Evolutionary conservation across 2,329 filamentous ascomycete species (phyloP).

Genomic region (Phyllosticta citribraziliensis): DNA sequence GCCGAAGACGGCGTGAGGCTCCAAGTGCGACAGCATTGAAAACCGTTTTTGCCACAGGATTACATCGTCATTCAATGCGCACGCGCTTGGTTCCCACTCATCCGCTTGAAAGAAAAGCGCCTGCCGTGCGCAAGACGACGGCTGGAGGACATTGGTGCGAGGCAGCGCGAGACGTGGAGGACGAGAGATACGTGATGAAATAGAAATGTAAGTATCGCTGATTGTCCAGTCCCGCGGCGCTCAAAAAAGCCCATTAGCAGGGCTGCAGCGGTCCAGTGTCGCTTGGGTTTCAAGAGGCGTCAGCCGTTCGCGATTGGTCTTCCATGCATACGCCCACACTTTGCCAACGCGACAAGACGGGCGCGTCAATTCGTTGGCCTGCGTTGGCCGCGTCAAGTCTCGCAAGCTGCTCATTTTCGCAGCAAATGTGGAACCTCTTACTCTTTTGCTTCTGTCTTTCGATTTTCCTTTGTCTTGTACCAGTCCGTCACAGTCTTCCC

Average conservation of each 20-base stretch:
- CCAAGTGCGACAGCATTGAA: not conserved
- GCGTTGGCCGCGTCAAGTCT: not conserved
- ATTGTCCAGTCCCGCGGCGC: not conserved
- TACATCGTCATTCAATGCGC: not conserved
- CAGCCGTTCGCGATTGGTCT: not conserved
- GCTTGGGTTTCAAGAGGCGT: not conserved
- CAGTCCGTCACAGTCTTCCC: not conserved
- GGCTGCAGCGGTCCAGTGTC: not conserved
- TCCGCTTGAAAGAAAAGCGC: not conserved
- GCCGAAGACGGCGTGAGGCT: not conserved
- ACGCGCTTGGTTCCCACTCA: not conserved
- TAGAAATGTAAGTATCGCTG: not conserved
- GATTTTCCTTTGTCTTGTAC: not conserved
- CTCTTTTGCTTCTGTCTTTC: not conserved
- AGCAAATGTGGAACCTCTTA: not conserved
- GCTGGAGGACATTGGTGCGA: not conserved
- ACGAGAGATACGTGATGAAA: not conserved
- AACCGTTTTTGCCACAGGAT: not conserved
- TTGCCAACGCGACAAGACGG: not conserved
- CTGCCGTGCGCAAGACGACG: not conserved
- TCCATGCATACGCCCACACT: not conserved
- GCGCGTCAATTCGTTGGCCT: not conserved
- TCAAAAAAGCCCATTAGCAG: not conserved
- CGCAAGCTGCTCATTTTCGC: not conserved
- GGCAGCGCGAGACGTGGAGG: not conserved